These are phyloP conservation scores for Eucalyptus erythrocorys DNA, from an alignment of 345 rosid genomes.

Conservation along the genomic window DNA sequence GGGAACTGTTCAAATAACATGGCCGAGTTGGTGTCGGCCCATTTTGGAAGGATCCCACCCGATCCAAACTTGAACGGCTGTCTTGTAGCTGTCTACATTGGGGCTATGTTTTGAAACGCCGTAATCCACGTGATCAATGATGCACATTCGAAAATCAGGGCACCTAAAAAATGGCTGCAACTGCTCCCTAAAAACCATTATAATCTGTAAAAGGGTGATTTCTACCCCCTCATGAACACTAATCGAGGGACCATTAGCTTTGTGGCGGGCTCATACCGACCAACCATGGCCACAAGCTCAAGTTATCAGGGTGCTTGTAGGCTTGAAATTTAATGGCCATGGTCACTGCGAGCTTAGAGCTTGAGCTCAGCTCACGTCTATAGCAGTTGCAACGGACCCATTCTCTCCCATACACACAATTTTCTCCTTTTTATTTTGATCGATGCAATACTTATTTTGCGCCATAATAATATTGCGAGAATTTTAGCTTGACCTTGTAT, in stretches of 20 bases:
- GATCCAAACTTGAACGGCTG: background rate
- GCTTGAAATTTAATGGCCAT: no score
- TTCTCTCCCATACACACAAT: background rate
- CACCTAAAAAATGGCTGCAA: rapidly evolving
- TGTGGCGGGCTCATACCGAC: background rate
- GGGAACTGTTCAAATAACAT: background rate
- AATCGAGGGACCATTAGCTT: background rate
- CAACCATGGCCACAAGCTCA: background rate
- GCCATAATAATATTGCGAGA: background rate
- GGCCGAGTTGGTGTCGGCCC: background rate
- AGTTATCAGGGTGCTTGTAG: no score
- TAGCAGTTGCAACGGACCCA: background rate
- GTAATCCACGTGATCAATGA: background rate
- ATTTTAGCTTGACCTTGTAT: background rate
- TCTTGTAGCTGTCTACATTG: background rate
- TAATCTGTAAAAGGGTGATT: background rate
- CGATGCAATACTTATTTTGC: rapidly evolving
- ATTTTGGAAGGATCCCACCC: background rate
- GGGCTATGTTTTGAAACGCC: background rate
- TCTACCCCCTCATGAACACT: background rate
- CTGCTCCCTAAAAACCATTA: background rate
- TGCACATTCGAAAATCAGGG: background rate
- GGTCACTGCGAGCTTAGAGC: background rate
- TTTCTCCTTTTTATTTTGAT: background rate
- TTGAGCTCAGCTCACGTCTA: background rate